Conservation (phyloP, 805 yeast species). For the Starmerella stigmatis region DNA sequence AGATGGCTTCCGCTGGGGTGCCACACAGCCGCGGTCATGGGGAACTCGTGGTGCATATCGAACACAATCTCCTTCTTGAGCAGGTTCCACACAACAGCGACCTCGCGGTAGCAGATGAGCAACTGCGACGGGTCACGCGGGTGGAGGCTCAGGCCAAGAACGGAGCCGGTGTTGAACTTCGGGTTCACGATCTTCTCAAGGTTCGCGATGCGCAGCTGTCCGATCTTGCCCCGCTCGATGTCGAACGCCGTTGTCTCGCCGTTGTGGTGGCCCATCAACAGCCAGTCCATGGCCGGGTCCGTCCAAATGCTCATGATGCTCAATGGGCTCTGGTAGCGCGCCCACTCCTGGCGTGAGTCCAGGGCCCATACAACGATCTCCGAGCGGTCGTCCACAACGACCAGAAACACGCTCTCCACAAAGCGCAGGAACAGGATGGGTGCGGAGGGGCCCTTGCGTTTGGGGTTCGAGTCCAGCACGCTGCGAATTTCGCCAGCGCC, state of each 20-base stretch:
- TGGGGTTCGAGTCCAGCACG: constrained; percentile 43
- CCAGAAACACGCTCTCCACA: constrained; percentile 71
- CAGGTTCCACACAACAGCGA: constrained; percentile 61
- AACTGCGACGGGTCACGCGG: constrained; percentile 82
- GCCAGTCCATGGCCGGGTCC: constrained; percentile 86
- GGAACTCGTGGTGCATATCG: constrained; percentile 43
- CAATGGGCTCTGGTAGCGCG: constrained; percentile 52
- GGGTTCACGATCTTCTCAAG: constrained; percentile 52
- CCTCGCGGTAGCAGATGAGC: constrained; percentile 58
- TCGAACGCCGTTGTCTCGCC: constrained; percentile 68
- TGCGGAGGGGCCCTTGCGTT: constrained; percentile 25
- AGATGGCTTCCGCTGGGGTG: constrained; percentile 90
- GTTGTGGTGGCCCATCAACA: constrained; percentile 65
- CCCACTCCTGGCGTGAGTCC: constrained; percentile 49
- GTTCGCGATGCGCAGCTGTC: constrained; percentile 60
- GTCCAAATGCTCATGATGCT: constrained; percentile 57
- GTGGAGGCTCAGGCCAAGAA: constrained; percentile 59
- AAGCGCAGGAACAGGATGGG: constrained; percentile 48
- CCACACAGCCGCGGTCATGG: constrained; percentile 52
- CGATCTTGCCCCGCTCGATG: constrained; percentile 60
- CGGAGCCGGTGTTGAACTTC: constrained; percentile 50
- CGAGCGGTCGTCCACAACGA: constrained; percentile 54
- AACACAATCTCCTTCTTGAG: constrained; percentile 47
- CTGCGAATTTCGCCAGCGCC: constrained; percentile 78
- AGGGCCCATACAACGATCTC: constrained; percentile 61